Base-by-base conservation (phyloP, 805 yeast genomes). In the Kuraishia molischiana region DNA sequence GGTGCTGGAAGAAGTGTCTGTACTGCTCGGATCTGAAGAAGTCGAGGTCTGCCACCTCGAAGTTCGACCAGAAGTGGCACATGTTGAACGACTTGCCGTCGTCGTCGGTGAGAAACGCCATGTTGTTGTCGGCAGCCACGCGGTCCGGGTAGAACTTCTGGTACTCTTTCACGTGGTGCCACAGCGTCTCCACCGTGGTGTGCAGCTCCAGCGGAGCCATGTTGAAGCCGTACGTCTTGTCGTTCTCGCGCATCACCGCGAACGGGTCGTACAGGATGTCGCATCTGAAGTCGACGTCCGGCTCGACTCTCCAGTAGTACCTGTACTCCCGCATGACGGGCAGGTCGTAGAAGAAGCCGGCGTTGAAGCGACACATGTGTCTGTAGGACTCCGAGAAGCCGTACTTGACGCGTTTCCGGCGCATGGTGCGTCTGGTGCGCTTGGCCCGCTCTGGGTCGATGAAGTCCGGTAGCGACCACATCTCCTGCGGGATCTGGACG, bases 291-390 rank as follows among this genome's bases (percentile, higher is more conserved):
- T 64, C 64, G 18, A 75, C 72, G 35, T 72, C 72, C 1, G 81
- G 81, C 45, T 76, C 83, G 5, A 76, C 77, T 46, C 83, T 53
- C 66, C 77, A 75, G 41, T 72, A 71, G 62, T 77, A 76, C 34
- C 67, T 74, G 50, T 70, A 74, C 22, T 65, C 48, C 19, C 56
- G 38, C 38, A 76, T 46, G 32, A 62, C 60, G 22, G 65, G 62
- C 42, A 74, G 63, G 34, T 63, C 62, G 53, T 66, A 75, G 48
- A 74, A 76, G 41, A 60, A 62, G 1, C 92, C 92, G 6, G 80
- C 68, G 56, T 81, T 80, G 59, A 77, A 83, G 34, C 86, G 76
- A 55, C 94, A 83, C 83, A 76, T 76, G 51, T 72, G 74, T 37
- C 80, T 50, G 48, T 76, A 76, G 11, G 72, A 63, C 43, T 59